Conservation (phyloP, 768 basidiomycete genomes). For the Tubosaeta sp. region DNA sequence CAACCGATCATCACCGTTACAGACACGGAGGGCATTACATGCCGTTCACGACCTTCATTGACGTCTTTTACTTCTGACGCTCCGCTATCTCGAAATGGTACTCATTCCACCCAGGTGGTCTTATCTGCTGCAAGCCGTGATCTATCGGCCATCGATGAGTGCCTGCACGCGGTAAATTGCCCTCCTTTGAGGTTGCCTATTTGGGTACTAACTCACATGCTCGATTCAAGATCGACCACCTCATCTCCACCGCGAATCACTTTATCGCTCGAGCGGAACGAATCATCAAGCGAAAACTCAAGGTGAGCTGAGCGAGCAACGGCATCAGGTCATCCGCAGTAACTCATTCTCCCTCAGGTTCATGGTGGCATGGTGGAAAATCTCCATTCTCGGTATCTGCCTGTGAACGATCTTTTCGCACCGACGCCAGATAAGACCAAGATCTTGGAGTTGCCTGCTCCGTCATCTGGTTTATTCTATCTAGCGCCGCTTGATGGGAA, state of each 20-base stretch:
- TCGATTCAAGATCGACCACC: slow-evolving; percentile 47
- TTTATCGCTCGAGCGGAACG: slow-evolving; percentile 56
- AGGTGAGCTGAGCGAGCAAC: slow-evolving; percentile 35
- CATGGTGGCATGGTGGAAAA: slow-evolving; percentile 44
- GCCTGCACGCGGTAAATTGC: slow-evolving; percentile 47
- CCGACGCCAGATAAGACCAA: slow-evolving; percentile 11
- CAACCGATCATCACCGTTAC: slow-evolving; percentile 20
- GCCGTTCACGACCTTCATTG: slow-evolving; percentile 10
- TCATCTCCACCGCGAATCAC: slow-evolving; percentile 49
- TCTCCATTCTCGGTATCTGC: slow-evolving; percentile 32
- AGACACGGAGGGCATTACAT: slow-evolving; percentile 19
- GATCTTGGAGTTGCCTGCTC: not conserved
- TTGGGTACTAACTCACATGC: slow-evolving; percentile 5
- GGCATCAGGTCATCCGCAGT: not conserved
- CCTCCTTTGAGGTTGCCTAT: slow-evolving; percentile 7
- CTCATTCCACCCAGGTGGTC: slow-evolving; percentile 44
- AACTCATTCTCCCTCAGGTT: slow-evolving; percentile 34
- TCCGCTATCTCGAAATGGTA: slow-evolving; percentile 32
- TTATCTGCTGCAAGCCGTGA: slow-evolving; percentile 55
- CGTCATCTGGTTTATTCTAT: slow-evolving; percentile 16
- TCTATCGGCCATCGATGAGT: slow-evolving; percentile 50
- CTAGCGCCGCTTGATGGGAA: slow-evolving; percentile 16
- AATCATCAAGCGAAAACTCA: slow-evolving; percentile 51
- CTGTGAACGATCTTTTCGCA: slow-evolving; percentile 18
- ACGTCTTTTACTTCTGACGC: slow-evolving; percentile 5